Evolutionary conservation across 441 rosid genomes (phyloP), one percentile per base, ranked within the genome.

Genomic region (Iberis amara): DNA sequence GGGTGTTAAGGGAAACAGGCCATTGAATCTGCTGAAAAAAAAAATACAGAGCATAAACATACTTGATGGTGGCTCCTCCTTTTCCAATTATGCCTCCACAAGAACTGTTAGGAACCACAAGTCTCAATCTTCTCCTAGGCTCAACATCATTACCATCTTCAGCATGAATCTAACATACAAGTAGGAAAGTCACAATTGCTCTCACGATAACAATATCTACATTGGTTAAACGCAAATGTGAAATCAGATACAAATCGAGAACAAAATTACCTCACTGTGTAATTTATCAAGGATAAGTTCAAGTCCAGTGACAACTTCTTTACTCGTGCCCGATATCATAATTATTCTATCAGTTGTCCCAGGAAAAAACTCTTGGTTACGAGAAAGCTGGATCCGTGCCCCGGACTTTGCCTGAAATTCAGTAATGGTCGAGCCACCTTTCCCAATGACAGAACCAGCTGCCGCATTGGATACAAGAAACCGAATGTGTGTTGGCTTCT

Each of bases 1-100:
- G 0, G 30, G 35, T 31, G 3, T 31, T 31, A 31, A 7, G 35
- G 10, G 35, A 33, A 47, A 47, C n/a, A 28, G 8, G 14, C 6
- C 6, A 33, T n/a, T 4, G 6, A 33, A 35, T 32, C 28, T 15
- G 12, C 12, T 33, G 28, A 3, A 10, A 50, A 1, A 50, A 1
- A 18, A 53, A 69, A 55, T 31, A 5, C 8, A 62, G 42, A 53
- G 44, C 37, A 47, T 49, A 51, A 28, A 70, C 83, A 39, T 80
- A 84, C 96, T 82, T 87, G 75, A 87, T 87, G 12, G 77, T 87
- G 64, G 85, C 69, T 11, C 96, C 94, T 72, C 88, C 94, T 73
- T 80, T 87, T 61, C 96, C 96, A 61, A 84, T 87, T 62, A 87
- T 87, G 75, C 94, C 38, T 33, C 99, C 99, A 63, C 99, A 92